Base-by-base conservation (phyloP, 2,329 filamentous ascomycete genomes). In the Phyllosticta citriasiana region DNA sequence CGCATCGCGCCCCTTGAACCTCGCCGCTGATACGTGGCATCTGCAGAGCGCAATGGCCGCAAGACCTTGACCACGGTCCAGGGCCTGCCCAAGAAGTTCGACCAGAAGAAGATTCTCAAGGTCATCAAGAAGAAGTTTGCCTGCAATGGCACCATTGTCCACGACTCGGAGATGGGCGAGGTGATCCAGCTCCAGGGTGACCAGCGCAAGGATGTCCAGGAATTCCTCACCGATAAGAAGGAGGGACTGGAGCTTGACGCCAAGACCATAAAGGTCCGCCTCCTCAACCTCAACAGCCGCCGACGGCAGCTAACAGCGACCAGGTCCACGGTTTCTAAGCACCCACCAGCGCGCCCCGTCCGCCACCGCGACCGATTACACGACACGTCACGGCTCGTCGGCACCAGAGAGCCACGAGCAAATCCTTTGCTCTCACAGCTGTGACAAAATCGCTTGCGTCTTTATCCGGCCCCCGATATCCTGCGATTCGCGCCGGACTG, bases 81-180 rank as follows among this genome's bases (percentile, higher is more conserved):
- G 85, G 94, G 94, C 80, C 87, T 99, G 73, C 93, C 94, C 67
- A 94, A 94, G 83, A 97, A 97, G 77, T 97, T 97, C 75, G 93
- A 97, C 81, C 91, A 94, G 80, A 97, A 97, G 87, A 97, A 97
- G 83, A 97, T 99, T 77, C 87, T 99, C 73, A 97, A 97, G 84
- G 92, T 96, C 79, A 96, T 97, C 84, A 97, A 97, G 88, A 97
- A 97, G 86, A 94, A 96, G 77, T 97, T 97, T 74, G 93, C 94
- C 79, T 97, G 93, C 90, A 97, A 99, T 97, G 94, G 94, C 85
- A 97, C 92, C 80, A 95, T 97, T 78, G 92, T 97, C 79, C 86
- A 86, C 75, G 93, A 97, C 80, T 85, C 84, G 71, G 91, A 96
- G 80, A 96, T 97, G 90, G 93, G 93, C 76, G 92, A 97, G 84